Percentiles rank a stretch among this genome's conserved stretches.
Conservation (phyloP, 2,329 filamentous ascomycete species). For the Neofusicoccum kwambonambiense region DNA sequence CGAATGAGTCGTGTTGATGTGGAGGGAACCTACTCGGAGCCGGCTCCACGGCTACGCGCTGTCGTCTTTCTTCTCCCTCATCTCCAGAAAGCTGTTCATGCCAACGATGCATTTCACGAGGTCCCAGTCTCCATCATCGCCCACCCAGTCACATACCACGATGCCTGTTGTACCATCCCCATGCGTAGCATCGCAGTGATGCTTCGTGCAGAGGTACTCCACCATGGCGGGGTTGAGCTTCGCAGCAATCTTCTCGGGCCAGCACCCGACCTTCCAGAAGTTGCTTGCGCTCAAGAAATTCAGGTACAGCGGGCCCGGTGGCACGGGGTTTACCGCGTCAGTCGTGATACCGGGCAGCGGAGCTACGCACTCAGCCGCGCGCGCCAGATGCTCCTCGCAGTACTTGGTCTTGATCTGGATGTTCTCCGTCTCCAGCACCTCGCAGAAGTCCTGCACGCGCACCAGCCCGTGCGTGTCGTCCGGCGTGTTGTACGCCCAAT, state of each 20-base stretch:
- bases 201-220: slow-evolving; percentile 56
- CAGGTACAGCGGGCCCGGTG: slow-evolving; percentile 68
- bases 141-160: slow-evolving; percentile 92
- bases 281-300: slow-evolving; percentile 92
- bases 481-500: slow-evolving; percentile 87
- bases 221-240: slow-evolving; percentile 79
- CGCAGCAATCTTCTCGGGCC: slow-evolving; percentile 88
- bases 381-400: slow-evolving; percentile 72
- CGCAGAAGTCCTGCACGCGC: slow-evolving; percentile 92
- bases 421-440: slow-evolving; percentile 70
- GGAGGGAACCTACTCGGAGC: neutral
- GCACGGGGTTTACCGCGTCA: slow-evolving; percentile 40
- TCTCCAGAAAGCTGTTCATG: slow-evolving; percentile 63
- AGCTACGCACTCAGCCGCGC: slow-evolving; percentile 50
- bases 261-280: slow-evolving; percentile 89
- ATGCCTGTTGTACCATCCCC: slow-evolving; percentile 80
- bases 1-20: neutral
- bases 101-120: slow-evolving; percentile 81
- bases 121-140: slow-evolving; percentile 85
- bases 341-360: slow-evolving; percentile 42
- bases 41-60: neutral
- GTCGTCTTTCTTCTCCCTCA: neutral
- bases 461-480: slow-evolving; percentile 72
- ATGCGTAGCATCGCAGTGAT: slow-evolving; percentile 39
- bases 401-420: slow-evolving; percentile 79